Base-by-base conservation (phyloP, 2,329 filamentous ascomycete genomes). In the Daldinia eschscholtzii region DNA sequence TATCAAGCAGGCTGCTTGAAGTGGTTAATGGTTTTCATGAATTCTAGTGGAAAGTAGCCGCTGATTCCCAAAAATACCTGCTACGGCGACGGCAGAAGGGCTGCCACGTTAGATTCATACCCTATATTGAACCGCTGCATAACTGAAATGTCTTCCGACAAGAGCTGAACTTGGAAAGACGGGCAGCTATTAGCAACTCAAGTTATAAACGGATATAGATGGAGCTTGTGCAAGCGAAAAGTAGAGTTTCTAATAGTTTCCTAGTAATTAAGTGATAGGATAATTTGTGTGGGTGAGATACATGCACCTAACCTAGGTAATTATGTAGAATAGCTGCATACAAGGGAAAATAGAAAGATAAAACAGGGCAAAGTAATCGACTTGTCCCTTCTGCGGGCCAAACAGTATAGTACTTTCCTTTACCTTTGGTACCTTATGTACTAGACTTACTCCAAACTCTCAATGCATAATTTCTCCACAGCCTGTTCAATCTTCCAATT, bases 41-140 rank as follows among this genome's bases (percentile, higher is more conserved):
- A 41, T 41, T 50, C 53, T 50, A 20, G 41, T n/a, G 23, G 26
- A 65, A 58, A 59, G 33, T 39, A 39, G 50, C 53, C 53, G 57
- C 50, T 57, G 60, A 60, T n/a, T 55, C 59, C 37, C 35, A 46
- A 35, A 60, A 18, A 57, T 59, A 48, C n/a, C 59, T 28, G 42
- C 12, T 46, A 18, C 58, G 41, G 57, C 48, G 64, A 57, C 68
- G 70, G 66, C 60, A 53, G 72, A 71, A 57, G 61, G 52, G 20
- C 67, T 74, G 76, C 76, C 76, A 77, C 76, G 76, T 77, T 73
- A 71, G 55, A 64, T 68, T 70, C 66, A 61, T 75, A 71, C 68
- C 70, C 58, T 72, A 69, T 57, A 57, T 37, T 28, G 55, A 61
- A 59, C 30, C 18, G 33, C 15, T 52, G 37, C 18, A 42, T 62